Evolutionary conservation across 176 grass and related monocot species (phyloP).

Genomic region (Poa pratensis): DNA sequence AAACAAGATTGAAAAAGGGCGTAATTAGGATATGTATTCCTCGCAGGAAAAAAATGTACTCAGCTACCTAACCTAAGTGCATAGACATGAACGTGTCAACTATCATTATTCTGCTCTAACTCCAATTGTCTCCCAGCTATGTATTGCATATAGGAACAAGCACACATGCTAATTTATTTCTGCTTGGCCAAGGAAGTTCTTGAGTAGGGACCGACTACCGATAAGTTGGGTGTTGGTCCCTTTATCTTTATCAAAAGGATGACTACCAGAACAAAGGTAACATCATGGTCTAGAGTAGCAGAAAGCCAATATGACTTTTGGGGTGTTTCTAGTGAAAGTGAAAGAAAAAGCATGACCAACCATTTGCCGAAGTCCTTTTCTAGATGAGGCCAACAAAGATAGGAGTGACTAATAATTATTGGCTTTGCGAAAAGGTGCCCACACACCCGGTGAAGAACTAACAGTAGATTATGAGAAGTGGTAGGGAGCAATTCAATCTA

Average conservation of each 20-base stretch:
- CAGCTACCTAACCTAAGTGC: slow-evolving; percentile 9
- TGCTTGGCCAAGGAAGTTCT: slow-evolving; percentile 24
- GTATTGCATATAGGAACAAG: slow-evolving; percentile 15
- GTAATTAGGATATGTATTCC: slow-evolving; percentile 35
- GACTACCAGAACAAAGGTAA: slow-evolving; percentile 49
- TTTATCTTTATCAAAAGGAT: slow-evolving; percentile 45
- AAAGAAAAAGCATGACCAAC: slow-evolving; percentile 24
- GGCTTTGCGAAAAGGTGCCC: slow-evolving; percentile 34
- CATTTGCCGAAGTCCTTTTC: slow-evolving; percentile 36
- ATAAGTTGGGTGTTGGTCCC: slow-evolving; percentile 47
- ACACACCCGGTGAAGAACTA: slow-evolving; percentile 43
- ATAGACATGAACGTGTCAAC: neutral
- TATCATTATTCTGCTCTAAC: neutral
- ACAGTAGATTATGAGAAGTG: slow-evolving; percentile 28
- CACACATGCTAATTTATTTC: slow-evolving; percentile 41
- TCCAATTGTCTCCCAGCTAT: neutral
- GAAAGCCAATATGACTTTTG: slow-evolving; percentile 30
- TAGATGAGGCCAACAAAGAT: slow-evolving; percentile 30
- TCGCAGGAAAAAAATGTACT: slow-evolving; percentile 22
- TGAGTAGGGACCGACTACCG: slow-evolving; percentile 42
- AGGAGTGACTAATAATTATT: slow-evolving; percentile 34
- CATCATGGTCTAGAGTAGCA: slow-evolving; percentile 43
- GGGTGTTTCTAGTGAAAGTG: slow-evolving; percentile 21
- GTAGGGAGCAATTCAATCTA: slow-evolving; percentile 37
- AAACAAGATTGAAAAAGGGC: slow-evolving; percentile 22